phyloP scores from a whole-genome alignment of 179 eudicot species.

The Patellifolia procumbens region DNA sequence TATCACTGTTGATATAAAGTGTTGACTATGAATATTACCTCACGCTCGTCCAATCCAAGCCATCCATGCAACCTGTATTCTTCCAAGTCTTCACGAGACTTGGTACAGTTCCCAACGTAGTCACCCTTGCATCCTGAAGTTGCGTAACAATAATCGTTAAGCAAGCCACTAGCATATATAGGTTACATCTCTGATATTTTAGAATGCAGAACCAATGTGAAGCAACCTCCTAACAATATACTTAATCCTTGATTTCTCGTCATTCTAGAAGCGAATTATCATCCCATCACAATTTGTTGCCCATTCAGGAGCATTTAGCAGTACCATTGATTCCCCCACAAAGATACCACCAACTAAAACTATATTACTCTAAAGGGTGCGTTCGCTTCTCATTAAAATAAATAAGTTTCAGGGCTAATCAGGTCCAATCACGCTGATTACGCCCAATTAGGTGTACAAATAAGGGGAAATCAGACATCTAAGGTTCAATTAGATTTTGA shows the following conservation, averaged over 20 bases:
- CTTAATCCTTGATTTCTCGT: conserved; percentile 2
- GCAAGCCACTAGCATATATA: neutral
- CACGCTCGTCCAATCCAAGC: conserved; percentile 82
- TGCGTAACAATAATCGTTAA: neutral
- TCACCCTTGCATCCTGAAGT: conserved; percentile 82
- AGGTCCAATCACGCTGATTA: too few relatives aligned
- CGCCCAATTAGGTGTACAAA: too few relatives aligned
- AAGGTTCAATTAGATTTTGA: too few relatives aligned
- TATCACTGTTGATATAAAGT: neutral
- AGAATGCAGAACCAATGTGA: neutral
- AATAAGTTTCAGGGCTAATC: too few relatives aligned
- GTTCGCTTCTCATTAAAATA: too few relatives aligned
- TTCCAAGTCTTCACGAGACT: conserved; percentile 96
- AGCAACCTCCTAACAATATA: conserved; percentile 1
- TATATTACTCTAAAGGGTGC: too few relatives aligned
- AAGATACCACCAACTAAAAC: neutral
- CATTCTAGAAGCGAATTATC: neutral
- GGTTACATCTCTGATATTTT: conserved; percentile 1
- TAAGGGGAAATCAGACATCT: too few relatives aligned
- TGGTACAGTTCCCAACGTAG: conserved; percentile 83
- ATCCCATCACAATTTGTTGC: neutral
- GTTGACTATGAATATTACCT: conserved; percentile 40
- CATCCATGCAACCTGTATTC: conserved; percentile 76
- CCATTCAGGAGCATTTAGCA: neutral
- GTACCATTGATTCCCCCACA: neutral